Conservation (phyloP, 2,329 filamentous ascomycete genomes). For the Bipolaris bicolor region DNA sequence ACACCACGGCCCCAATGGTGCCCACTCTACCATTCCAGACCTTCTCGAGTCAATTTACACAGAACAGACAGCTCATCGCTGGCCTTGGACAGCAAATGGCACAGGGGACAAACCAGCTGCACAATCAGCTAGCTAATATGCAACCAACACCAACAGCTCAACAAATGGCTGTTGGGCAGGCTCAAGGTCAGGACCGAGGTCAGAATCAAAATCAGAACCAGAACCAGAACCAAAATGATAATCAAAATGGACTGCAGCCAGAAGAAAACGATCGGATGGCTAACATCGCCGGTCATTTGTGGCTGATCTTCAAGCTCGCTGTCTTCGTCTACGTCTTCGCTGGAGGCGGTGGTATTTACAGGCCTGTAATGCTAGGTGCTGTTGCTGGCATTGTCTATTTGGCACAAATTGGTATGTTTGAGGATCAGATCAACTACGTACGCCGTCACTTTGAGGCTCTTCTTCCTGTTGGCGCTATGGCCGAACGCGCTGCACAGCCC, state of each 20-base stretch:
- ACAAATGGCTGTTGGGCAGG: slow-evolving; percentile 18
- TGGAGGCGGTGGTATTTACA: slow-evolving; percentile 52
- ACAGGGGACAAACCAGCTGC: slow-evolving; percentile 21
- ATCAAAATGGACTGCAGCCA: slow-evolving; percentile 18
- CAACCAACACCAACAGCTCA: slow-evolving; percentile 29
- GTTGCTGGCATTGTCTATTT: slow-evolving; percentile 52
- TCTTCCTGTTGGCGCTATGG: slow-evolving; percentile 35
- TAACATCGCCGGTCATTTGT: slow-evolving; percentile 52
- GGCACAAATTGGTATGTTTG: slow-evolving; percentile 51
- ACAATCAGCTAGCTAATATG: slow-evolving; percentile 26
- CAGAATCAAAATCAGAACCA: slow-evolving; percentile 21
- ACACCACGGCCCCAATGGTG: slow-evolving; percentile 40
- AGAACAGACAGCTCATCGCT: slow-evolving; percentile 43
- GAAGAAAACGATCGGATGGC: slow-evolving; percentile 35
- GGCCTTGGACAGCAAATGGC: slow-evolving; percentile 41
- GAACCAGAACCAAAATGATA: slow-evolving; percentile 13
- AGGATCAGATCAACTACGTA: slow-evolving; percentile 47
- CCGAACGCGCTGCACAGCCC: slow-evolving; percentile 25
- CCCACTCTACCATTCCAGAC: slow-evolving; percentile 37
- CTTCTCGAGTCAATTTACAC: slow-evolving; percentile 43
- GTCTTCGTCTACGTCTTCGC: slow-evolving; percentile 65
- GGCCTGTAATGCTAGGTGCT: slow-evolving; percentile 49
- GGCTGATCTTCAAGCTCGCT: slow-evolving; percentile 64
- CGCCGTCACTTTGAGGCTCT: slow-evolving; percentile 55
- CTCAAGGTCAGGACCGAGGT: slow-evolving; percentile 20